Base-by-base conservation (phyloP, 768 basidiomycete genomes). In the Russula dissimulans region DNA sequence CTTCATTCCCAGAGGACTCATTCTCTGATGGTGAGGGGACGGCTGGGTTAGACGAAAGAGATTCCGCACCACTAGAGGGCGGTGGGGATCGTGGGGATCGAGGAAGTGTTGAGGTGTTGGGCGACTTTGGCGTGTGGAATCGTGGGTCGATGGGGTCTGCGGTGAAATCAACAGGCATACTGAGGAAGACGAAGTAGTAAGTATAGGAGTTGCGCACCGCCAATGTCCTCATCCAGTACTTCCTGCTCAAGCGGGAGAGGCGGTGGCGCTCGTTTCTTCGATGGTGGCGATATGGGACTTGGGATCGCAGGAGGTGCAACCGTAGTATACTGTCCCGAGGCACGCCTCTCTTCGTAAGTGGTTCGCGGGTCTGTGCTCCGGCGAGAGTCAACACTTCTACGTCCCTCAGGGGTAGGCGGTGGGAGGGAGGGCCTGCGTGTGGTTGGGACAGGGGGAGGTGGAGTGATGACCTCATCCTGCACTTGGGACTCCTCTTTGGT, bases 121-220 rank as follows among this genome's bases (percentile, higher is more conserved):
- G 53, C 75, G 75, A 68, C 75, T 77, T 67, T 38, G 63, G 81
- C 52, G 75, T 79, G 62, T 83, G 77, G 74, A 85, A 85, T 7
- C 70, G 65, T 18, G 86, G 86, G 67, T 87, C 85, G 38, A 87
- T 84, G 3, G 86, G 86, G 69, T 88, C 86, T 87, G 8, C 15
- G 54, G 39, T 56, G 22, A 49, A 32, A 18, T 60, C 34, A 57
- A 17, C 56, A 56, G 66, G 31, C 61, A n/a, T 36, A 43, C 15
- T 26, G 42, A 36, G 31, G 50, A 52, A 26, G 22, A 26, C 22
- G 22, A 26, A 26, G 39, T 18, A 56, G 22, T 51, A n/a, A 38
- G 34, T 36, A 22, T 29, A 4, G 15, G 54, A 63, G 54, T 26
- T 12, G 71, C 81, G 60, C 59, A 85, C 85, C 84, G 45, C 81